Base-by-base conservation (phyloP, 371 early-diverging fungal species). In the Apophysomyces trapeziformis region DNA sequence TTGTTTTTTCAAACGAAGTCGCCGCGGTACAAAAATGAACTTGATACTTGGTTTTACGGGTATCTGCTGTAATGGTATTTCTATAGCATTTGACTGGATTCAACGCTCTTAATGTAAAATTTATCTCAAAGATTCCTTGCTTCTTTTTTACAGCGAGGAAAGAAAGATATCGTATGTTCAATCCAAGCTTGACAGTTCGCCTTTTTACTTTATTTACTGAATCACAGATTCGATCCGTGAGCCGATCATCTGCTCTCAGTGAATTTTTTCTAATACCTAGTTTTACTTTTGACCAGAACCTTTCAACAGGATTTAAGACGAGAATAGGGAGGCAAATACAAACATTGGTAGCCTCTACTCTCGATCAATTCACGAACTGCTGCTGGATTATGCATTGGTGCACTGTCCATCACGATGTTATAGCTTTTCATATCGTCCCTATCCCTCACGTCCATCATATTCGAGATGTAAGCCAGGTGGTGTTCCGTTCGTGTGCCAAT, bases 401-500 rank as follows among this genome's bases (percentile, higher is more conserved):
- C 62, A n/a, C 46, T 61, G 62, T 5, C 3, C 41, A 41, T 41
- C 41, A 41, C 41, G 41, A 41, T 41, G 2, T 41, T 9, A 41
- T 46, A 16, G 1, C 46, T 46, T 16, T 44, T 61, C 62, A 61
- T 61, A 47, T 37, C 50, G 26, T 61, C n/a, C 45, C 18, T 61
- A 43, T 61, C 62, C 38, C 41, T 7, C 50, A 61, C 62, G 35
- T 61, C 62, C 62, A 61, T 61, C 8, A 61, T 46, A 45, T 61
- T 46, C 44, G 62, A 61, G 45, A 61, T 61, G 13, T 46, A 44
- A 61, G 62, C 8, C 62, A 61, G 32, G 1, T 26, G 45, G 50
- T 61, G 62, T 21, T 46, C 62, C 37, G 62, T 45, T 46, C 62
- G 62, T 35, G 46, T 61, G 2, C 46, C 62, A 46, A 44, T 26